Evolutionary conservation across 768 basidiomycete genomes (phyloP).

Genomic region (Gloeostereum incarnatum): DNA sequence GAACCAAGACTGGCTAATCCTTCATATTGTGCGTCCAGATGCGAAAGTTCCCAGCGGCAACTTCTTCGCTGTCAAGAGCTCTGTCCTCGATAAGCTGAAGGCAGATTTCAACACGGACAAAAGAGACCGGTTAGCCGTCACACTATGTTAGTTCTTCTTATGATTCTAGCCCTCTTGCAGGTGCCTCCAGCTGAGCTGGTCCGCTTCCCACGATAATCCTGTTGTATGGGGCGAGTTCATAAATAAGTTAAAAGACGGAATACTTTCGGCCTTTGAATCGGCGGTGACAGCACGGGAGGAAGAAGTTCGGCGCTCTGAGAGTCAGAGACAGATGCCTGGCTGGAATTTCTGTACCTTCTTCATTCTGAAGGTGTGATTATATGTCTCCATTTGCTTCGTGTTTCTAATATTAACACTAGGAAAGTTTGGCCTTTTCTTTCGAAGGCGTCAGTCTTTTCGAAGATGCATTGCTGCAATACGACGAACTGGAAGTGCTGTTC

Average conservation of each 20-base stretch:
- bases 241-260: constrained; percentile 82
- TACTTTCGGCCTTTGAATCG: constrained; percentile 77
- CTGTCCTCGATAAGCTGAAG: constrained; percentile 82
- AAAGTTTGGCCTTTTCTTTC: constrained; percentile 87
- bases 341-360: constrained; percentile 99
- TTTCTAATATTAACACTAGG: constrained; percentile 36
- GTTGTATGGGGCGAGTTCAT: constrained; percentile 82
- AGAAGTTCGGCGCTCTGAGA: constrained; percentile 83
- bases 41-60: constrained; percentile 46
- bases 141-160: constrained; percentile 2
- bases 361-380: constrained; percentile 74
- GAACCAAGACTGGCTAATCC: constrained; percentile 90
- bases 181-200: constrained; percentile 78
- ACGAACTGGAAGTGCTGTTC: constrained; percentile 86
- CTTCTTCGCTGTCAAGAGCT: constrained; percentile 79
- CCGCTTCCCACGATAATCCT: constrained; percentile 62
- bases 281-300: constrained; percentile 78
- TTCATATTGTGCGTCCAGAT: constrained; percentile 77
- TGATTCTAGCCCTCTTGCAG: constrained; percentile 27
- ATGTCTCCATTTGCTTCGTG: constrained; percentile 1
- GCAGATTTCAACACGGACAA: constrained; percentile 89
- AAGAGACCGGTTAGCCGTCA: constrained; percentile 57
- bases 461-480: constrained; percentile 83
- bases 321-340: constrained; percentile 85
- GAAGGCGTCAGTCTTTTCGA: constrained; percentile 86